A percentile compares a stretch with the other conserved stretches of the same genome.
phyloP scores from a whole-genome alignment of 2,329 filamentous ascomycete genomes.

The Colletotrichum godetiae region DNA sequence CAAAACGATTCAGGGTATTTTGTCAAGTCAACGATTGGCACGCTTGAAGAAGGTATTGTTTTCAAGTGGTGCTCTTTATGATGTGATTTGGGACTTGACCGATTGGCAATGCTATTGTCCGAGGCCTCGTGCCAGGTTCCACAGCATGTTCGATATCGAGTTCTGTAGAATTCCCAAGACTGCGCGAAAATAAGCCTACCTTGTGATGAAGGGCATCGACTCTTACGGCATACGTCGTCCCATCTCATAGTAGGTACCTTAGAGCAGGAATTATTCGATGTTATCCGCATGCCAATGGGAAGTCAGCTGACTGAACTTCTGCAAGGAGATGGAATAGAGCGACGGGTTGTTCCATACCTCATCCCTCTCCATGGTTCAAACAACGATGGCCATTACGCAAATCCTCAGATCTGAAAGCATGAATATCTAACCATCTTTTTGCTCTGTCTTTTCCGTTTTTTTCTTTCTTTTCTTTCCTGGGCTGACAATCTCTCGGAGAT shows the following conservation, averaged over 20 bases:
- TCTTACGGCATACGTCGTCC: no score
- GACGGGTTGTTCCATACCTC: background rate
- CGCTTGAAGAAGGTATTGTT: background rate
- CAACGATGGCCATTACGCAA: background rate
- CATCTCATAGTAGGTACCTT: no score
- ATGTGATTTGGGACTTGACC: background rate
- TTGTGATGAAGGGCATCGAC: no score
- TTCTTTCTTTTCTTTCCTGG: no score
- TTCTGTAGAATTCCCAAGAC: background rate
- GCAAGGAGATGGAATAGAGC: background rate
- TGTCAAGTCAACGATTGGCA: background rate
- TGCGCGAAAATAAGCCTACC: background rate
- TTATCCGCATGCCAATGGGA: background rate
- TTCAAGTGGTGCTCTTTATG: no score
- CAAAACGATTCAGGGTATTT: background rate
- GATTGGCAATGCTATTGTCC: background rate
- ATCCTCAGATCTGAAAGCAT: background rate
- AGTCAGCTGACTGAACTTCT: background rate
- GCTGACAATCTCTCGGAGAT: no score
- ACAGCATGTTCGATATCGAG: no score
- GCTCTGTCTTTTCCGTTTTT: no score
- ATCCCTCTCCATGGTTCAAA: background rate
- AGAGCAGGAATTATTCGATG: no score
- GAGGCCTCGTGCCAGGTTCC: no score
- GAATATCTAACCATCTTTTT: no score